Conservation (phyloP, 495 filamentous ascomycete species). For the Viridothelium virens region DNA sequence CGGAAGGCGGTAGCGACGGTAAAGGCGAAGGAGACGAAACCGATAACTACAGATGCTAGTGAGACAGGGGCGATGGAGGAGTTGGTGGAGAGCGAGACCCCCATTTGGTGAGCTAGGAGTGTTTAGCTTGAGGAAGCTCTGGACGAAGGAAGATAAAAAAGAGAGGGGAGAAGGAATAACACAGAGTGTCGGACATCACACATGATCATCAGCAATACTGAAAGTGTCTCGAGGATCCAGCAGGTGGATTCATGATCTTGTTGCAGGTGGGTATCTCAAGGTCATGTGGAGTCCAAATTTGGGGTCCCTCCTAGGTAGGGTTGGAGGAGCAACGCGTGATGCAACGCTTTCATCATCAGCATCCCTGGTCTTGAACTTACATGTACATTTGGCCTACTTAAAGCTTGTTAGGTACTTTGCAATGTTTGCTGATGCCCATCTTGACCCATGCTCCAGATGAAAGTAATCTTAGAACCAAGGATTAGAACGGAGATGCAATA, state of each 20-base stretch:
- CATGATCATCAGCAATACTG: not conserved
- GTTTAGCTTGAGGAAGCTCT: not conserved
- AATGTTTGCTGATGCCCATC: not conserved
- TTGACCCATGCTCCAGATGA: not conserved
- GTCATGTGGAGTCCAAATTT: not conserved
- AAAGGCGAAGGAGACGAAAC: slow-evolving; percentile 30
- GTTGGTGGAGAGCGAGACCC: slow-evolving; percentile 23
- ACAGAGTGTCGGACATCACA: not conserved
- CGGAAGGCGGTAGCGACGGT: slow-evolving; percentile 28
- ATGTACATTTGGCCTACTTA: too few relatives aligned
- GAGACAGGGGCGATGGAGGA: slow-evolving; percentile 23
- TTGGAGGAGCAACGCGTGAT: slow-evolving; percentile 8
- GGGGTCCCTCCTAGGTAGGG: not conserved
- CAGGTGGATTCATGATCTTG: not conserved
- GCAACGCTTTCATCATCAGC: slow-evolving; percentile 2
- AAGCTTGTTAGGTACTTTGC: not conserved
- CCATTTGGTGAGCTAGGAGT: slow-evolving; percentile 16
- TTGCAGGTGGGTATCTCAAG: slow-evolving; percentile 1
- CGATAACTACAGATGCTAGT: slow-evolving; percentile 24
- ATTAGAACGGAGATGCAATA: not conserved
- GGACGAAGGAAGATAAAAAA: not conserved
- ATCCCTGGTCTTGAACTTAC: not conserved
- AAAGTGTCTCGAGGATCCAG: not conserved
- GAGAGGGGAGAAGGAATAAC: not conserved
- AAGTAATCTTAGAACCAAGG: not conserved